A percentile compares a stretch with the other conserved stretches of the same genome.
Evolutionary conservation across 768 basidiomycete genomes (phyloP).

Genomic region (Kwoniella heveanensis): DNA sequence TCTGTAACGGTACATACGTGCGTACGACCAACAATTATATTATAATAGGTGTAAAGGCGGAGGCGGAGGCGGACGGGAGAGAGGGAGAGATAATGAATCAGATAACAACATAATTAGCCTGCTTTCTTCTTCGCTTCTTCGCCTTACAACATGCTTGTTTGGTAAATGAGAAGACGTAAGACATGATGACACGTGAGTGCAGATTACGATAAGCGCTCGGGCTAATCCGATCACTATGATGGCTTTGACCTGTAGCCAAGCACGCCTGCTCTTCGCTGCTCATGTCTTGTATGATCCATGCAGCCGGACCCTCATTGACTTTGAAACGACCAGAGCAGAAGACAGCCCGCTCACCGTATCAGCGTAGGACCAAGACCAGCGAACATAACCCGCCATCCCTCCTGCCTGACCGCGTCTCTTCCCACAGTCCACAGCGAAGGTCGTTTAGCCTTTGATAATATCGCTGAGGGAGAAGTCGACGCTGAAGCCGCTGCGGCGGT

Average conservation of each 20-base stretch:
- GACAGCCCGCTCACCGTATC: conserved; percentile 63
- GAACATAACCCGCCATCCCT: conserved; percentile 73
- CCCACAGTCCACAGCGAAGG: conserved; percentile 33
- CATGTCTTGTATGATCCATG: too few relatives aligned
- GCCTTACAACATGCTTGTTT: background rate
- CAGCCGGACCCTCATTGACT: too few relatives aligned
- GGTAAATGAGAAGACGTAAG: too few relatives aligned
- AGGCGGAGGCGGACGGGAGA: background rate
- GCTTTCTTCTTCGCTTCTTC: background rate
- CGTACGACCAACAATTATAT: background rate
- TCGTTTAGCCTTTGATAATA: background rate
- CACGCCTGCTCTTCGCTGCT: too few relatives aligned
- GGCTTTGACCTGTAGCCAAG: background rate
- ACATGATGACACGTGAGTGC: background rate
- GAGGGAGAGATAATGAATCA: background rate
- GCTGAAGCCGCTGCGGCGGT: background rate
- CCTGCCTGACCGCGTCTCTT: conserved; percentile 57
- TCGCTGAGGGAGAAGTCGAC: background rate
- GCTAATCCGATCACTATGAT: background rate
- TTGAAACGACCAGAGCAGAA: background rate
- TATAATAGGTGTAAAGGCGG: too few relatives aligned
- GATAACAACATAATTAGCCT: background rate
- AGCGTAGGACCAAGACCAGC: conserved; percentile 77
- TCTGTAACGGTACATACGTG: background rate
- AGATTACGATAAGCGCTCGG: background rate